phyloP scores from a whole-genome alignment of 331 rosid genomes.

The Quercus lobata region DNA sequence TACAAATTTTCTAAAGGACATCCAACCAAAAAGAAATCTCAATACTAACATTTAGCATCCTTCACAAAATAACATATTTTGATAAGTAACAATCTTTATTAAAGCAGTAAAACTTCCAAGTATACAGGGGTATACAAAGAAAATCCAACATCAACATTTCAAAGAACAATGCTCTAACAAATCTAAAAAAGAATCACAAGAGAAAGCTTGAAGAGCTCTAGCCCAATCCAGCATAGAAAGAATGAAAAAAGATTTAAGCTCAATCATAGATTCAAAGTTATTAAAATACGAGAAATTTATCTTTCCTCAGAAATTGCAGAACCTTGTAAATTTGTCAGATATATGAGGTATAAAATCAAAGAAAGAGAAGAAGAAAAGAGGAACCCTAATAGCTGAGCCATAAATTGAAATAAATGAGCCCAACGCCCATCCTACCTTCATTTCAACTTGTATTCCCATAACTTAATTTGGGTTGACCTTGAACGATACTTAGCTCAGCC shows the following conservation, averaged over 20 bases:
- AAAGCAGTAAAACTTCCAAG: too few species aligned
- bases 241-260: too few species aligned
- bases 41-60: not conserved
- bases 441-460: not conserved
- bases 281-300: not conserved
- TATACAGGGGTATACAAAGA: too few species aligned
- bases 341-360: not conserved
- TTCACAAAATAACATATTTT: not conserved
- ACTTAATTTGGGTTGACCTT: not conserved
- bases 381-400: not conserved
- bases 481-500: not conserved
- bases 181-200: too few species aligned
- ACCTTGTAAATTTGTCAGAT: not conserved
- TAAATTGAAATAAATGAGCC: not conserved
- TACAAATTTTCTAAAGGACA: constrained; percentile 17
- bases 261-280: not conserved
- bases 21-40: not conserved
- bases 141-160: too few species aligned
- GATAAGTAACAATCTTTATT: too few species aligned
- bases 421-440: not conserved
- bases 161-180: too few species aligned
- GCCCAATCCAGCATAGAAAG: too few species aligned
- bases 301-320: not conserved
- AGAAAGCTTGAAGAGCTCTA: too few species aligned
- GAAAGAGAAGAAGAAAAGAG: not conserved